Conservation (phyloP, 768 basidiomycete genomes). For the Amanita pallidorosea region DNA sequence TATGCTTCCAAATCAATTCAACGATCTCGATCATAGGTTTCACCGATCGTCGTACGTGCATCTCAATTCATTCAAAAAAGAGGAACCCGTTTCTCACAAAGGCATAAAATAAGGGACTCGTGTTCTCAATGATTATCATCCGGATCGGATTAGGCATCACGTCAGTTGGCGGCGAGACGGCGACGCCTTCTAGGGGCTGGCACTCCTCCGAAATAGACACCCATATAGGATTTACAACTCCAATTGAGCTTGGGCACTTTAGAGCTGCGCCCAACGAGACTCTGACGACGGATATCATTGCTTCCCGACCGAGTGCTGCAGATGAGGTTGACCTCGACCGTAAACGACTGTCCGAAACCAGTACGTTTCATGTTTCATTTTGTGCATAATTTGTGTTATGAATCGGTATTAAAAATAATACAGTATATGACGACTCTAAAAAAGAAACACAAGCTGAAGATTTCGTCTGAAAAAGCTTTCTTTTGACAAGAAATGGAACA, state of each 20-base stretch:
- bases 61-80: not conserved
- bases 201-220: not conserved
- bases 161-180: not conserved
- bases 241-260: not conserved
- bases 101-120: slow-evolving; percentile 13
- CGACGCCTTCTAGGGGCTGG: not conserved
- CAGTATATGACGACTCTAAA: not conserved
- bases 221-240: not conserved
- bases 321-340: not conserved
- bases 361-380: not conserved
- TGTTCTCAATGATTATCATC: slow-evolving; percentile 30
- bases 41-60: not conserved
- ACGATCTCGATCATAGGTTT: not conserved
- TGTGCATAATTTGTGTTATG: not conserved
- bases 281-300: not conserved
- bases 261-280: not conserved
- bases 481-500: not conserved
- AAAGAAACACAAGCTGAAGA: not conserved
- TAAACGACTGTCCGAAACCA: not conserved
- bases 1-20: not conserved
- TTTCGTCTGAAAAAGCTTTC: not conserved
- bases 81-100: not conserved
- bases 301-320: not conserved
- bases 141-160: slow-evolving; percentile 27
- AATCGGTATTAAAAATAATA: not conserved